Percentiles rank a stretch among this genome's conserved stretches.
phyloP scores from a whole-genome alignment of 371 early-diverging fungal genomes.

The Syncephalastrum contaminatum region DNA sequence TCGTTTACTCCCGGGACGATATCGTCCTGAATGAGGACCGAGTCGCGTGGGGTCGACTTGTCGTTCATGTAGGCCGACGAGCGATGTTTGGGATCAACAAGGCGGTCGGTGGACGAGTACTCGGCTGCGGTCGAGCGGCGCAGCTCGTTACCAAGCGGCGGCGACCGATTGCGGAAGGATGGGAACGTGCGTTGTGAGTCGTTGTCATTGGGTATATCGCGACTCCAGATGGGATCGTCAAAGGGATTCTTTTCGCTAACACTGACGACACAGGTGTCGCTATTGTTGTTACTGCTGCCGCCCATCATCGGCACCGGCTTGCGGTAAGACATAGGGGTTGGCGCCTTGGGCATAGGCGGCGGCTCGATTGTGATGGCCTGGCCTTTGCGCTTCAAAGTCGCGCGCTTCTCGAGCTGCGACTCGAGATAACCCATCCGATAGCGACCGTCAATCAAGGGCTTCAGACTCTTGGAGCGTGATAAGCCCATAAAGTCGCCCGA shows the following conservation, averaged over 20 bases:
- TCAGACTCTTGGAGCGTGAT: conserved; percentile 43
- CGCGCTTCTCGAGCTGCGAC: conserved; percentile 33
- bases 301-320: not conserved
- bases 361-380: not conserved
- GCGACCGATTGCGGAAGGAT: not conserved
- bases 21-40: not conserved
- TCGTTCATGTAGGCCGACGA: conserved; percentile 1
- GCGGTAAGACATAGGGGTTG: too few species aligned
- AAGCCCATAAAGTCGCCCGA: conserved; percentile 27
- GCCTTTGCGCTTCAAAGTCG: conserved; percentile 24
- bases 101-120: conserved; percentile 8
- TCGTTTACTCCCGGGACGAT: not conserved
- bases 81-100: conserved; percentile 4
- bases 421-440: conserved; percentile 51
- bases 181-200: conserved; percentile 8
- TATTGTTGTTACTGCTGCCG: conserved; percentile 1
- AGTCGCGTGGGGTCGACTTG: not conserved
- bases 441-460: conserved; percentile 41
- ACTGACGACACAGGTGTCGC: conserved; percentile 7
- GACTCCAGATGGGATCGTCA: conserved; percentile 41
- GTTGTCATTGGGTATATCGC: conserved; percentile 4
- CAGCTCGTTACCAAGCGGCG: not conserved
- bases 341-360: too few species aligned
- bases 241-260: conserved; percentile 29
- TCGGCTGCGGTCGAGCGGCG: not conserved